Base-by-base conservation (phyloP, 2,329 filamentous ascomycete genomes). In the Clonostachys rhizophaga region DNA sequence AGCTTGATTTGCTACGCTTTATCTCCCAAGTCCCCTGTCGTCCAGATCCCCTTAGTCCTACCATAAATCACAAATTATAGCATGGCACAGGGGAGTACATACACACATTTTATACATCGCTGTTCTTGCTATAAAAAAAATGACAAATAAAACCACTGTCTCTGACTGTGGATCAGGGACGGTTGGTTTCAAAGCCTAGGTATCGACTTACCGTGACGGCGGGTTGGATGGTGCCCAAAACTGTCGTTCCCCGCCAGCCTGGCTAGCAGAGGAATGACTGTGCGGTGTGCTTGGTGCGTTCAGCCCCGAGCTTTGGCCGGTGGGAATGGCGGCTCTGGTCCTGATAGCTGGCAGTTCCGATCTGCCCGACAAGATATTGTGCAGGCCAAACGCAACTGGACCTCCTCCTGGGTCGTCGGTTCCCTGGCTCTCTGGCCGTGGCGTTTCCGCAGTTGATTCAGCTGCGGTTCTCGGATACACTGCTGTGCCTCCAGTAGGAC, bases 221-320 rank as follows among this genome's bases (percentile, higher is more conserved):
- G 43, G 43, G 37, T 45, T 45, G 8, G 43, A 45, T 11, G 43
- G 30, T 3, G n/a, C 43, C 33, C 40, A 30, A 20, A 18, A 3
- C 13, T 40, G 34, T 24, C 35, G 24, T 20, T 45, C 44, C 16
- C 34, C 16, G 11, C 43, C 43, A 45, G 33, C 8, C 16, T 34
- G 44, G n/a, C 44, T 45, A 3, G 44, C 18, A 14, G 44, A 45
- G 13, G 44, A 45, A 18, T 45, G 35, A 37, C 44, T 45, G 8
- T 18, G 36, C 6, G 34, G 44, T 12, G 34, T 45, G 14, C 35
- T 30, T 12, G 34, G 17, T 13, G 16, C 24, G 18, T 17, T 33
- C 12, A 30, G 17, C 10, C 13, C 40, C 16, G 13, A 30, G 24
- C 24, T 30, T 30, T 30, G 24, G 24, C 24, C 9, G 3, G 24